A percentile compares a stretch with the other conserved stretches of the same genome.
Conservation (phyloP, 345 rosid genomes). For the Ricinus communis region DNA sequence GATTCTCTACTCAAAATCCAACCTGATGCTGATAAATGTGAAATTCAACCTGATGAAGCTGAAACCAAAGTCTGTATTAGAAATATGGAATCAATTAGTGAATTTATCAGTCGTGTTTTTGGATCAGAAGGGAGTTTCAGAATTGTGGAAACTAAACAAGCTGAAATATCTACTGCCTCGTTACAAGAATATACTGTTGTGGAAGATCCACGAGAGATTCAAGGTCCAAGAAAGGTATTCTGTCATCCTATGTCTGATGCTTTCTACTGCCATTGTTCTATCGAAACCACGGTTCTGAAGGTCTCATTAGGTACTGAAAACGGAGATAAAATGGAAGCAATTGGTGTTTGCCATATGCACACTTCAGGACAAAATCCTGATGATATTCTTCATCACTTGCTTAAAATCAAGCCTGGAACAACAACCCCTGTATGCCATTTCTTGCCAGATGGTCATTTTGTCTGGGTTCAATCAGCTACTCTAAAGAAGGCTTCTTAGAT, state of each 20-base stretch:
- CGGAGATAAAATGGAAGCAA: neutral
- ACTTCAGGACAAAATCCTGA: neutral
- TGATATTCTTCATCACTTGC: neutral
- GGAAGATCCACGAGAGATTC: neutral
- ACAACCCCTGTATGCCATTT: neutral
- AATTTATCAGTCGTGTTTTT: neutral
- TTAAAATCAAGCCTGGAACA: neutral
- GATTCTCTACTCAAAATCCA: no score
- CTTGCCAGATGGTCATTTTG: neutral
- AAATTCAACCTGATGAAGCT: neutral
- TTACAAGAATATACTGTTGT: neutral
- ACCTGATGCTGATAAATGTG: no score
- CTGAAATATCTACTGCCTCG: neutral
- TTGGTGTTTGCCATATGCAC: neutral
- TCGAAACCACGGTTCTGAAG: neutral
- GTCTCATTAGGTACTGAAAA: neutral
- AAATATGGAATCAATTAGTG: neutral
- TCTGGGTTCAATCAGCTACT: neutral
- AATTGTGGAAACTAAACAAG: neutral
- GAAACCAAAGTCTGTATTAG: neutral
- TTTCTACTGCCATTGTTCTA: neutral
- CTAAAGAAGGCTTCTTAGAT: neutral
- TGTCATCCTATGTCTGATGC: neutral
- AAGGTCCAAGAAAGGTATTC: neutral
- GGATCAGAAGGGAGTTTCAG: neutral